These are phyloP conservation scores for Macaranga tanarius DNA, from an alignment of 441 rosid genomes.

Conservation along the genomic window DNA sequence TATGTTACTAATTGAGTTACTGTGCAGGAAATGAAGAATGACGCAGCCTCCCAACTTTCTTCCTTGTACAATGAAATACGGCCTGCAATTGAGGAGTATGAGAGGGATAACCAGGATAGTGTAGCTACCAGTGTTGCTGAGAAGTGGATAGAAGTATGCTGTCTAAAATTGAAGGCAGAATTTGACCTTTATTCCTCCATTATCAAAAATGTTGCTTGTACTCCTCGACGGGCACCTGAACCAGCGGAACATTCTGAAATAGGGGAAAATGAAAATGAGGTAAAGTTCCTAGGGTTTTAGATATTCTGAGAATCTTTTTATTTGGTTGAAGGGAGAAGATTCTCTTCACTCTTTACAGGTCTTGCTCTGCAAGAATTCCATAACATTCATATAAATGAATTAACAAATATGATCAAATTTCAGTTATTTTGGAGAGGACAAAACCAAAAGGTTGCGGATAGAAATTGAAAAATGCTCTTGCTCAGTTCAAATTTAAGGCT, in stretches of 20 bases:
- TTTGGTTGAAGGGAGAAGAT: neutral
- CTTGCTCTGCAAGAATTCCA: neutral
- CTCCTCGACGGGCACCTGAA: constrained; percentile 38
- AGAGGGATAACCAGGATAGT: constrained; percentile 86
- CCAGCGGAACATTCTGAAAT: constrained; percentile 26
- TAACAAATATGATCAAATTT: no score
- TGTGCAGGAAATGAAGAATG: constrained; percentile 67
- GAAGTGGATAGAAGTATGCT: constrained; percentile 90
- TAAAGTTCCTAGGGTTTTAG: constrained; percentile 36
- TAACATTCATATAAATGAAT: no score
- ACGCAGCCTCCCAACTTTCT: constrained; percentile 52
- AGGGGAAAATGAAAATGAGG: constrained; percentile 28
- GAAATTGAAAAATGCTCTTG: no score
- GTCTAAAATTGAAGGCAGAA: constrained; percentile 74
- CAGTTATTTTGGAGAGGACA: no score
- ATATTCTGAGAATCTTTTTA: neutral
- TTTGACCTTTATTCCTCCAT: constrained; percentile 75
- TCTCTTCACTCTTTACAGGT: neutral
- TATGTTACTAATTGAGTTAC: constrained; percentile 9
- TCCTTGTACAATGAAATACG: constrained; percentile 71
- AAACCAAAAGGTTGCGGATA: no score
- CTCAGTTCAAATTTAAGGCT: no score
- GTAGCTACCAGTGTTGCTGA: constrained; percentile 92
- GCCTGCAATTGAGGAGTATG: constrained; percentile 90
- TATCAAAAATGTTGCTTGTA: constrained; percentile 56